Evolutionary conservation across 1,284 basidiomycete species (phyloP).

Genomic region (Anthracocystis setariae): DNA sequence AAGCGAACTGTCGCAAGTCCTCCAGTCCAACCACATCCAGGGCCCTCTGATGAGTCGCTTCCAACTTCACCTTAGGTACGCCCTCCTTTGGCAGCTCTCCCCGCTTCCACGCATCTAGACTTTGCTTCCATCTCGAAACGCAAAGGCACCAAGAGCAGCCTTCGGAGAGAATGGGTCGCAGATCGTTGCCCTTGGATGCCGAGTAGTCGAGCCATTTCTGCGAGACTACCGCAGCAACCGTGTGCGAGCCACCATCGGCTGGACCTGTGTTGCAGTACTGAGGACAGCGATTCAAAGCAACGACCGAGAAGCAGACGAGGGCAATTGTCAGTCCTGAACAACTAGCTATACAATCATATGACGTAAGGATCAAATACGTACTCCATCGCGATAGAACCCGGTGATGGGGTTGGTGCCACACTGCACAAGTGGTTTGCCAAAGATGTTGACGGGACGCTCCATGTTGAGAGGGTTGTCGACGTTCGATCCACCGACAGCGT

Average conservation of each 20-base stretch:
- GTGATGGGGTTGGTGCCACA: slow-evolving; percentile 54
- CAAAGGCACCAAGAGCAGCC: slow-evolving; percentile 60
- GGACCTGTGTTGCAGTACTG: slow-evolving; percentile 55
- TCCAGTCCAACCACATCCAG: slow-evolving; percentile 43
- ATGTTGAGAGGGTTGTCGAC: slow-evolving; percentile 43
- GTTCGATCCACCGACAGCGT: slow-evolving; percentile 11
- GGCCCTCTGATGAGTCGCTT: slow-evolving; percentile 48
- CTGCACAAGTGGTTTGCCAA: slow-evolving; percentile 40
- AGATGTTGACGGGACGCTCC: slow-evolving; percentile 52
- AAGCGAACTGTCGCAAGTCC: slow-evolving; percentile 37
- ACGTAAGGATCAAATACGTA: slow-evolving; percentile 13
- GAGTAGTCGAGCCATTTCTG: slow-evolving; percentile 50
- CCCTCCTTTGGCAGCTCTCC: slow-evolving; percentile 77
- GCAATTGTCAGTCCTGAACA: no score
- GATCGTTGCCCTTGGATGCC: slow-evolving; percentile 57
- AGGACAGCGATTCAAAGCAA: neutral
- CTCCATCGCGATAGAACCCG: slow-evolving; percentile 55
- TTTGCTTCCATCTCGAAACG: slow-evolving; percentile 71
- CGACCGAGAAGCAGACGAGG: no score
- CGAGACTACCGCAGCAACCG: slow-evolving; percentile 53
- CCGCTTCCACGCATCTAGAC: slow-evolving; percentile 78
- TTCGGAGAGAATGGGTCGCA: slow-evolving; percentile 46
- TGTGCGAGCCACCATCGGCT: slow-evolving; percentile 52
- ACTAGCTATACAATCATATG: no score
- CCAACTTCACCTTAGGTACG: slow-evolving; percentile 52